Conservation (phyloP, 768 basidiomycete species). For the Tulasnella sp. region DNA sequence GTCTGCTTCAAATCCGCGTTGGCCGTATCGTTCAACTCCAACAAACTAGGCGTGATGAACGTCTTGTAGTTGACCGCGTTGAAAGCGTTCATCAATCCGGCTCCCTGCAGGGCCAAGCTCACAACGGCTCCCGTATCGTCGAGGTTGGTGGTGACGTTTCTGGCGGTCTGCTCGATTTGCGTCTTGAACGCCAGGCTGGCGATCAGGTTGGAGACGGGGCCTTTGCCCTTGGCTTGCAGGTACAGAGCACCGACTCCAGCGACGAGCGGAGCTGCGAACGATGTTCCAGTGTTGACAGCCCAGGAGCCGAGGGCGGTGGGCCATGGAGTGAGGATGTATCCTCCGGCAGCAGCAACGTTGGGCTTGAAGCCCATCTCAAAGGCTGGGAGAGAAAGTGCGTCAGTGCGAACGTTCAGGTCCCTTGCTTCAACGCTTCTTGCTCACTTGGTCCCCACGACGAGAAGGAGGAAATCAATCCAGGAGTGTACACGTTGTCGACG, state of each 20-base stretch:
- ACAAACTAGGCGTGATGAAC: conserved; percentile 36
- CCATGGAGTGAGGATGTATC: conserved; percentile 29
- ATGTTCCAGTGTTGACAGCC: background rate
- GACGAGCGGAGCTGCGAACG: conserved; percentile 30
- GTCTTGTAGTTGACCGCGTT: conserved; percentile 37
- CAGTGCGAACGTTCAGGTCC: background rate
- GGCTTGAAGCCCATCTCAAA: conserved; percentile 36
- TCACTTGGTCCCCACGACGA: conserved; percentile 36
- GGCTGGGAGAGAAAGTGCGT: conserved; percentile 25
- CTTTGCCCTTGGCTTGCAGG: conserved; percentile 29
- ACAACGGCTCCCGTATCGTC: conserved; percentile 24
- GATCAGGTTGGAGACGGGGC: background rate
- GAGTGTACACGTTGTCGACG: conserved; percentile 33
- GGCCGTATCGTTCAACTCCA: conserved; percentile 43
- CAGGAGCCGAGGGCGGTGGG: conserved; percentile 27
- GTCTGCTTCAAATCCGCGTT: conserved; percentile 31
- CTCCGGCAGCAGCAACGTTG: conserved; percentile 33
- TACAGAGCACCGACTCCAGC: conserved; percentile 30
- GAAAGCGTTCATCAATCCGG: conserved; percentile 37
- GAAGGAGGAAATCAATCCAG: conserved; percentile 34
- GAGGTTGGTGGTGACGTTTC: conserved; percentile 14
- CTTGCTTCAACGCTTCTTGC: background rate
- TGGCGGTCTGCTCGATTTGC: conserved; percentile 30
- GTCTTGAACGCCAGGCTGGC: background rate
- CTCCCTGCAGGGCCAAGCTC: conserved; percentile 30